Evolutionary conservation across 2,329 filamentous ascomycete species (phyloP).

Genomic region (Venturia effusa): DNA sequence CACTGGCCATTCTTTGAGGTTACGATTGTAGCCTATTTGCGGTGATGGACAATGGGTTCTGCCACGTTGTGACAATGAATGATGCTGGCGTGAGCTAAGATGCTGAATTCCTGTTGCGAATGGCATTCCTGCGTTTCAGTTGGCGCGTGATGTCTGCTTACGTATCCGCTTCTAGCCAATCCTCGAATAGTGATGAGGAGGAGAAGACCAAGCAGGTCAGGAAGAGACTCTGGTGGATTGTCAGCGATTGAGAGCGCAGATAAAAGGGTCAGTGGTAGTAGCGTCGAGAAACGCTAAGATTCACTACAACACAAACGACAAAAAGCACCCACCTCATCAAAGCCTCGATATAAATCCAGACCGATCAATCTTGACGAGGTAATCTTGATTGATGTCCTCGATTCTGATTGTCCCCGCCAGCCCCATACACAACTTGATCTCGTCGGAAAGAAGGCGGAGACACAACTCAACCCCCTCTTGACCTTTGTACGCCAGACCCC

Average conservation of each 20-base stretch:
- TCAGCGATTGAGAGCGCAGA: no score
- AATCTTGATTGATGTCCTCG: conserved; percentile 12
- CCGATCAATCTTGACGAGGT: conserved; percentile 10
- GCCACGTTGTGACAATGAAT: neutral
- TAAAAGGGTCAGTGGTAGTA: neutral
- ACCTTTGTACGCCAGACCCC: conserved; percentile 37
- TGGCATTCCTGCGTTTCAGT: neutral
- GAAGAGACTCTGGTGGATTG: neutral
- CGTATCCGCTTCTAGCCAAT: neutral
- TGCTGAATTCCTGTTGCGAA: neutral
- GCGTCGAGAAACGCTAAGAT: neutral
- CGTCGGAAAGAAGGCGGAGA: conserved; percentile 17
- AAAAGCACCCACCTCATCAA: neutral
- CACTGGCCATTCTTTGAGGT: neutral
- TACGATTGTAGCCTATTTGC: neutral
- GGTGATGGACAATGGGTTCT: neutral
- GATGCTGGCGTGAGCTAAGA: neutral
- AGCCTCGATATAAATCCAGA: conserved; percentile 9
- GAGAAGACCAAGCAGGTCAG: neutral
- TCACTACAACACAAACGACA: neutral
- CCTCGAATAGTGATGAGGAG: neutral
- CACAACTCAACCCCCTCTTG: conserved; percentile 28
- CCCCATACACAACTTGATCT: conserved; percentile 21
- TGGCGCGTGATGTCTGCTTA: neutral
- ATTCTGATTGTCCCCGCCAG: conserved; percentile 16